Conservation (phyloP, 768 basidiomycete genomes). For the Mycena latifolia region DNA sequence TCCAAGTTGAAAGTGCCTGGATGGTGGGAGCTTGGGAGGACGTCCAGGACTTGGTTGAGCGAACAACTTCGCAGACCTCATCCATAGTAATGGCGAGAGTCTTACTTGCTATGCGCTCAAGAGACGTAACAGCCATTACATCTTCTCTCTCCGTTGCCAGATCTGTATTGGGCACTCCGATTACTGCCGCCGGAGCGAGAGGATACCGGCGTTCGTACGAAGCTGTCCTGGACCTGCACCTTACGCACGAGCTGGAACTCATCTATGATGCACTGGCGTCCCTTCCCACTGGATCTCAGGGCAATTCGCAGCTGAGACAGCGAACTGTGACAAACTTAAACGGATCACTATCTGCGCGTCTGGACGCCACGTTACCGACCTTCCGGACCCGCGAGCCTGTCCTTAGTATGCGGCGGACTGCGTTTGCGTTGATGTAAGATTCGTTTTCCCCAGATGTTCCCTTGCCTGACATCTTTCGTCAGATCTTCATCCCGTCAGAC, state of each 20-base stretch:
- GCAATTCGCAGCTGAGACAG: slow-evolving; percentile 47
- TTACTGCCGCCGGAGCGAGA: slow-evolving; percentile 82
- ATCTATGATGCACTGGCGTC: slow-evolving; percentile 61
- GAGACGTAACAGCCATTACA: slow-evolving; percentile 58
- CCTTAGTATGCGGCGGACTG: slow-evolving; percentile 90
- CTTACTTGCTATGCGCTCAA: slow-evolving; percentile 81
- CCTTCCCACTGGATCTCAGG: slow-evolving; percentile 55
- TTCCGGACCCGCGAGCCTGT: slow-evolving; percentile 92
- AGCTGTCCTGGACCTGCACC: slow-evolving; percentile 85
- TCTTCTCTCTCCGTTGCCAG: slow-evolving; percentile 75
- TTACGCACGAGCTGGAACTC: slow-evolving; percentile 87
- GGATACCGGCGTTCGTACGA: slow-evolving; percentile 93
- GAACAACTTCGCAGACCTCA: slow-evolving; percentile 63
- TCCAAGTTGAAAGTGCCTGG: slow-evolving; percentile 95
- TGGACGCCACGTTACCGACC: slow-evolving; percentile 85
- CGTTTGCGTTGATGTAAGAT: slow-evolving; percentile 79
- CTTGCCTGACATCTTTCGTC: slow-evolving; percentile 27
- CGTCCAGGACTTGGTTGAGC: slow-evolving; percentile 71
- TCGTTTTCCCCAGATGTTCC: slow-evolving; percentile 4
- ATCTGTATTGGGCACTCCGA: slow-evolving; percentile 79
- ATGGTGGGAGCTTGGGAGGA: slow-evolving; percentile 95
- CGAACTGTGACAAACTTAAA: slow-evolving; percentile 59
- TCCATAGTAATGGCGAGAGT: slow-evolving; percentile 83
- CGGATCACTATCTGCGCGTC: slow-evolving; percentile 67
- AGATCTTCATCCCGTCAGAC: slow-evolving; percentile 49